Conservation (phyloP, 305 asterid species). For the Lippia alba region DNA sequence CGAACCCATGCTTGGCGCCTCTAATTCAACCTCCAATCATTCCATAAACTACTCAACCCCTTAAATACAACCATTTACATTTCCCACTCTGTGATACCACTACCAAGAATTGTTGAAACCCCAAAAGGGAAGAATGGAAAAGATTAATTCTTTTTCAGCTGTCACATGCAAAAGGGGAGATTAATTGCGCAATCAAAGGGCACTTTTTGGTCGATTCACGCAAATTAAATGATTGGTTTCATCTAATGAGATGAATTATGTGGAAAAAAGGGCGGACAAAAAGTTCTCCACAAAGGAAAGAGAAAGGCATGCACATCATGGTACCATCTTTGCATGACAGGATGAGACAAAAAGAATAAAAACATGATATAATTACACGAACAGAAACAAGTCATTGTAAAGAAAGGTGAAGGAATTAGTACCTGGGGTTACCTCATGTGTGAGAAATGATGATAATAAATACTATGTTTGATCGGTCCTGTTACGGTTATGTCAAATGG, state of each 20-base stretch:
- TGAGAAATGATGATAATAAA: conserved; percentile 31
- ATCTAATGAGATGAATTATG: conserved; percentile 36
- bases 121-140: conserved; percentile 32
- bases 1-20: conserved; percentile 65
- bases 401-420: conserved; percentile 28
- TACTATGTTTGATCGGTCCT: conserved; percentile 34
- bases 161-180: conserved; percentile 45
- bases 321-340: conserved; percentile 39
- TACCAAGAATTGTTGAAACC: conserved; percentile 34
- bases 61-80: conserved; percentile 23
- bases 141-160: conserved; percentile 20
- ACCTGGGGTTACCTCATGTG: conserved; percentile 43
- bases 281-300: conserved; percentile 38
- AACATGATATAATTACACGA: conserved; percentile 9
- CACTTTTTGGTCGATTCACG: conserved; percentile 45
- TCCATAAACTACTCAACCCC: conserved; percentile 31
- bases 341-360: conserved; percentile 45
- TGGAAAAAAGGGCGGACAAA: conserved; percentile 30
- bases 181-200: conserved; percentile 86
- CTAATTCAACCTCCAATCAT: conserved; percentile 74
- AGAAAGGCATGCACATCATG: conserved; percentile 37
- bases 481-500: conserved; percentile 19
- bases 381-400: conserved; percentile 19
- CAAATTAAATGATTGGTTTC: conserved; percentile 38
- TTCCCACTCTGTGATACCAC: conserved; percentile 25